Conservation (phyloP, 1,284 basidiomycete species). For the Irpex sp. region DNA sequence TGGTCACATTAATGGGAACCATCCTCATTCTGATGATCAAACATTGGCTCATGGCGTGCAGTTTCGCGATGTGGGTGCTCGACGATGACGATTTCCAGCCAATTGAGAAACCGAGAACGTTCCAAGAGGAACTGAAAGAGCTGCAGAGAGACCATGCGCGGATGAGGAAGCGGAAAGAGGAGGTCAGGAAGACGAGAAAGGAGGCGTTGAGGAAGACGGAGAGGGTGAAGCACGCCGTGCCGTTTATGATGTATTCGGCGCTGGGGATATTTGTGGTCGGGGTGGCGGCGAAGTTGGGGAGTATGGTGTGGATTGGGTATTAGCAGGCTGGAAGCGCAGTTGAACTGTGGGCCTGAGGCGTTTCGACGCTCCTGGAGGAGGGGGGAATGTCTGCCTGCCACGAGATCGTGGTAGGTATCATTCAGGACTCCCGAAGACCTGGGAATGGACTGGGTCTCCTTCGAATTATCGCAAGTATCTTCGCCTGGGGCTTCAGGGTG, state of each 20-base stretch:
- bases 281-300: constrained; percentile 3
- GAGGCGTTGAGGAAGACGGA: constrained; percentile 5
- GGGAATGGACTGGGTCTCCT: neutral
- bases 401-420: neutral
- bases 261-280: constrained; percentile 7
- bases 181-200: constrained; percentile 4
- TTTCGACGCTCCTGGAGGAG: neutral
- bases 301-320: constrained; percentile 3
- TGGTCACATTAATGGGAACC: constrained; percentile 5
- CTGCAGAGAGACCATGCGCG: neutral
- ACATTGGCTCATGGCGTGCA: constrained; percentile 12
- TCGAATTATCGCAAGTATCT: neutral
- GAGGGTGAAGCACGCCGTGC: neutral
- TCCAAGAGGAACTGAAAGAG: neutral
- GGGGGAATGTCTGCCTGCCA: no score
- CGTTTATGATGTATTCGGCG: constrained; percentile 8
- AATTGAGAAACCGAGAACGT: neutral
- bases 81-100: neutral
- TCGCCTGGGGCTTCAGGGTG: neutral
- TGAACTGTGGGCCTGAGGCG: neutral
- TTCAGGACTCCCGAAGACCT: neutral
- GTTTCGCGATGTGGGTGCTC: neutral
- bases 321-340: neutral
- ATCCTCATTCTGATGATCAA: constrained; percentile 10
- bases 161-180: neutral